Evolutionary conservation across 192 early-diverging fungal genomes (phyloP).

Genomic region (Podila epicladia): DNA sequence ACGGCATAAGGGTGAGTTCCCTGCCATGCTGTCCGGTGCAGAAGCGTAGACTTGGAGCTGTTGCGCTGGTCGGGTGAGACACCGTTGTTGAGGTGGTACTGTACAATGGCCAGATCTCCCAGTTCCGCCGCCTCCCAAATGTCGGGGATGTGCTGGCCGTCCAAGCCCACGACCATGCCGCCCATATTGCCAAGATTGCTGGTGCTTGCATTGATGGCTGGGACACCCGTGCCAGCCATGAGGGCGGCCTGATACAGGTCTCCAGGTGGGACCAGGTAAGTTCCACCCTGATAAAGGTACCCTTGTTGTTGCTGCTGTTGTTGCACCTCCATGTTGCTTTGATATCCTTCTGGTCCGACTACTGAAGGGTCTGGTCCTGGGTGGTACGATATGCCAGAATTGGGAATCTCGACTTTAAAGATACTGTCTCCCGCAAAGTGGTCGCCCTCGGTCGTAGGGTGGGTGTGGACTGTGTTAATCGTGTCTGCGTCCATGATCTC

Average conservation of each 20-base stretch:
- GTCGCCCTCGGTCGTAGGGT: background rate
- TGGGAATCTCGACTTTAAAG: constrained; percentile 41
- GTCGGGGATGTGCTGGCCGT: constrained; percentile 12
- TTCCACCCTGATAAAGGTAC: background rate
- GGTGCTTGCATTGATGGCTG: constrained; percentile 1
- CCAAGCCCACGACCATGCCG: background rate
- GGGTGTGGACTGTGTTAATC: constrained; percentile 3
- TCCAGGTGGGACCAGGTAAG: background rate
- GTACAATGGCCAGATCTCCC: constrained; percentile 14
- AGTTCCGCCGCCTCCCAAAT: constrained; percentile 24
- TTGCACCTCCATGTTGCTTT: background rate
- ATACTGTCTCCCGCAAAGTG: background rate
- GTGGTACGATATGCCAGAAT: constrained; percentile 21
- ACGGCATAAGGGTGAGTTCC: constrained; percentile 7
- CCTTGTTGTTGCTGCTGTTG: background rate
- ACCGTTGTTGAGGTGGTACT: constrained; percentile 13
- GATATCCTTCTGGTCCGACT: background rate
- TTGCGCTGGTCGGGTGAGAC: constrained; percentile 22
- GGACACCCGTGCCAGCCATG: background rate
- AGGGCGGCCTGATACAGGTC: background rate
- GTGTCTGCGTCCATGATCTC: constrained; percentile 21
- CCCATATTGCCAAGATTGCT: background rate
- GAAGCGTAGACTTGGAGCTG: constrained; percentile 10
- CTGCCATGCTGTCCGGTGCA: constrained; percentile 24
- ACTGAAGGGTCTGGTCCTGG: constrained; percentile 5